phyloP scores from a whole-genome alignment of 345 rosid genomes.

The Theobroma cacao region DNA sequence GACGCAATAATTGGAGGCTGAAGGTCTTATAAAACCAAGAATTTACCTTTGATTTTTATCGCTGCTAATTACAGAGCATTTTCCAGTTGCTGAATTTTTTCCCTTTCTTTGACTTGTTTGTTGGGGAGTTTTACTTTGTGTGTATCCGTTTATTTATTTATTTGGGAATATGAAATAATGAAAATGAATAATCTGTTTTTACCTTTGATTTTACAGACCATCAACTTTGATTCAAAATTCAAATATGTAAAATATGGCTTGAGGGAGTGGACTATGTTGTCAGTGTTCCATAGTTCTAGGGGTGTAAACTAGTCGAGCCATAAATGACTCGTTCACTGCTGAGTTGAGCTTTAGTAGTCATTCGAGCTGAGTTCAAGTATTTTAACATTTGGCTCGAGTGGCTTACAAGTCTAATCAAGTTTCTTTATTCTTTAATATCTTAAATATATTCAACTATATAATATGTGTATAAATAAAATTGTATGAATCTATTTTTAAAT shows the following conservation, averaged over 20 bases:
- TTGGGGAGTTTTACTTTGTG: not conserved
- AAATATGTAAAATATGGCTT: not conserved
- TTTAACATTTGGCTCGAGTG: not conserved
- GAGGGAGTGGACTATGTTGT: not conserved
- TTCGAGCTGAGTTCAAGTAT: not conserved
- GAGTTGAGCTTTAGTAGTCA: not conserved
- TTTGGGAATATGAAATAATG: not conserved
- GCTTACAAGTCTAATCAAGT: not conserved
- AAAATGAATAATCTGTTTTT: not conserved
- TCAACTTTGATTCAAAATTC: not conserved
- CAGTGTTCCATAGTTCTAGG: not conserved
- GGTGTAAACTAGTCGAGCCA: not conserved
- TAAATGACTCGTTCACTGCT: not conserved
- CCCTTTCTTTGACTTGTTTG: not conserved
- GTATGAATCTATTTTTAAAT: not conserved
- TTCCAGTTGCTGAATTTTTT: not conserved
- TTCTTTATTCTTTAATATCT: not conserved
- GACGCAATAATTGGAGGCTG: not conserved
- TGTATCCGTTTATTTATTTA: not conserved
- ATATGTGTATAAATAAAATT: not conserved
- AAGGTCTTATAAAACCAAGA: not conserved
- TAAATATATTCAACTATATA: not conserved
- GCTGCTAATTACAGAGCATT: not conserved
- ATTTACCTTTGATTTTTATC: not conserved
- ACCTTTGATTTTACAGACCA: not conserved